phyloP scores from a whole-genome alignment of 495 filamentous ascomycete species.

The Hypoxylon subgilvum region DNA sequence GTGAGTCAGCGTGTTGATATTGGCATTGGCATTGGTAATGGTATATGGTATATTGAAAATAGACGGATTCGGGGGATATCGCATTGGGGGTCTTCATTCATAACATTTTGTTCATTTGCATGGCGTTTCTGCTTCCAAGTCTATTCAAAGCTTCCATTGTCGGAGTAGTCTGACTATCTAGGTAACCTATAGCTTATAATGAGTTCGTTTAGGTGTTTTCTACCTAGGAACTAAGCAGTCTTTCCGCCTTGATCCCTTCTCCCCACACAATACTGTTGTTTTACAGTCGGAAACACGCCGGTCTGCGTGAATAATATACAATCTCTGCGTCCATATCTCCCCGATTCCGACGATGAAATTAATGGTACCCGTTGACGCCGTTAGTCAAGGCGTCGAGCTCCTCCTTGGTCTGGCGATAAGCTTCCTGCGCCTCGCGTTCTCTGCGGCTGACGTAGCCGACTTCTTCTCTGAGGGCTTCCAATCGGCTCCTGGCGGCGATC shows the following conservation, averaged over 20 bases:
- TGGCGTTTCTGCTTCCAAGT: not conserved
- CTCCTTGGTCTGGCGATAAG: slow-evolving; percentile 74
- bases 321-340: not conserved
- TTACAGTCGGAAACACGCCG: not conserved
- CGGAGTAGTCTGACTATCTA: not conserved
- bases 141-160: not conserved
- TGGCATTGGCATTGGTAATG: not conserved
- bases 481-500: slow-evolving; percentile 69
- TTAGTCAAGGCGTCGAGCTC: slow-evolving; percentile 71
- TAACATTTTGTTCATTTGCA: not conserved
- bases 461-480: slow-evolving; percentile 80
- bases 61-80: not conserved
- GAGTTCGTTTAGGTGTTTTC: slow-evolving; percentile 13
- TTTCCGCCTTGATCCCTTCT: not conserved
- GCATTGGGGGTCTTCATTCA: not conserved
- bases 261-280: not conserved
- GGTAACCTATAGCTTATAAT: too few relatives aligned
- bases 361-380: slow-evolving; percentile 50
- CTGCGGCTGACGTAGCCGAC: slow-evolving; percentile 80
- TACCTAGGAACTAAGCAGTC: not conserved
- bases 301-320: slow-evolving; percentile 20
- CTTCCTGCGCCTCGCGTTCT: slow-evolving; percentile 89
- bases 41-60: not conserved
- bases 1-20: too few relatives aligned
- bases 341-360: slow-evolving; percentile 12